Percentiles rank a stretch among this genome's conserved stretches.
Evolutionary conservation across 164 flowering plant species (phyloP).

Genomic region (Dillenia turbinata): DNA sequence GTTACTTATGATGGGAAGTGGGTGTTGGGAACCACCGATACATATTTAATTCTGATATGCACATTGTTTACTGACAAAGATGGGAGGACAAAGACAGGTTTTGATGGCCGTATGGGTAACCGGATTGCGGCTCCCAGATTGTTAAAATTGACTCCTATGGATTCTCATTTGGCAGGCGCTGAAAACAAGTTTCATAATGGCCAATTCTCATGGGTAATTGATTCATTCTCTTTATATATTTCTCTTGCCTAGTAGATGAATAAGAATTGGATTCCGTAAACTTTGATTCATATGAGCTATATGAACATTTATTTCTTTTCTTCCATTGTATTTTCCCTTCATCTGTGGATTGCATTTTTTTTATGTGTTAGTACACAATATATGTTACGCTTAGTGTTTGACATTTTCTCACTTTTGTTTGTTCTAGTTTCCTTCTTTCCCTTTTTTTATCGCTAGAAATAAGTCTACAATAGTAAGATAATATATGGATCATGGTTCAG

Average conservation of each 20-base stretch:
- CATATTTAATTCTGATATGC: constrained; percentile 83
- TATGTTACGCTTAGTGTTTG: no score
- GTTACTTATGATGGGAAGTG: constrained; percentile 99
- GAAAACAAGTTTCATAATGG: constrained; percentile 82
- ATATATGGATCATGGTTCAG: no score
- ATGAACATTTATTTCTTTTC: neutral
- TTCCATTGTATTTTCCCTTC: neutral
- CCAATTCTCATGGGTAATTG: constrained; percentile 93
- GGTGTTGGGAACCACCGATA: constrained; percentile 93
- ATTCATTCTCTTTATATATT: neutral
- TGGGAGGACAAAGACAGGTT: constrained; percentile 89
- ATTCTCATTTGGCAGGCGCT: constrained; percentile 83
- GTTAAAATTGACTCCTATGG: constrained; percentile 85
- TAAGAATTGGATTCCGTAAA: no score
- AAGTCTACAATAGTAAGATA: no score
- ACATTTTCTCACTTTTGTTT: no score
- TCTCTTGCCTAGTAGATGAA: neutral
- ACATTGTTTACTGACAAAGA: constrained; percentile 81
- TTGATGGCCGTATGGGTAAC: constrained; percentile 86
- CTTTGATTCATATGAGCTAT: no score
- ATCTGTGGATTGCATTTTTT: neutral
- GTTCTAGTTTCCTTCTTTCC: no score
- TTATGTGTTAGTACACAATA: no score
- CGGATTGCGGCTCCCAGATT: constrained; percentile 87
- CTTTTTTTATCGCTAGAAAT: no score